A percentile compares a stretch with the other conserved stretches of the same genome.
These are phyloP conservation scores for Salvia miltiorrhiza DNA, from an alignment of 257 asterid species.

Conservation along the genomic window DNA sequence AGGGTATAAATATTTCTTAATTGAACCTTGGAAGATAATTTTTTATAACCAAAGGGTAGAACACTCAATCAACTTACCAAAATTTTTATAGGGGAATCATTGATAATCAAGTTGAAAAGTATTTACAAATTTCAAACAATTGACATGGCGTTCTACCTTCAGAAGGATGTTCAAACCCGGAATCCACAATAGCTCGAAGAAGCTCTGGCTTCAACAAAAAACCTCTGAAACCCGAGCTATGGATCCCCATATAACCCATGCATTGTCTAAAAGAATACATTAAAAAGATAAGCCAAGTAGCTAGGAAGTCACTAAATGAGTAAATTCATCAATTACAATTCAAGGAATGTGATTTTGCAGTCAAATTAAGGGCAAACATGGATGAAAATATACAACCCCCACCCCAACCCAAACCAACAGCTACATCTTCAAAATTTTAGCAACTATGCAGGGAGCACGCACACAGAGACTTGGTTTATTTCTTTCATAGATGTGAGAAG, in stretches of 20 bases:
- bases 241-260: conserved; percentile 45
- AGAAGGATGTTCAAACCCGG: conserved; percentile 49
- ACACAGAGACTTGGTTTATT: too few relatives aligned
- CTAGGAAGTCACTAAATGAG: not conserved
- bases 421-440: too few relatives aligned
- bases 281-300: not conserved
- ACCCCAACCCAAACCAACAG: too few relatives aligned
- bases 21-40: too few relatives aligned
- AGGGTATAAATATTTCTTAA: too few relatives aligned
- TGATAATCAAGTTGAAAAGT: too few relatives aligned
- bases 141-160: conserved; percentile 25
- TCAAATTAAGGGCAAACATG: not conserved
- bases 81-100: too few relatives aligned
- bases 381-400: not conserved
- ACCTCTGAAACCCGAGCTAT: conserved; percentile 47
- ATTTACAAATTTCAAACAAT: not conserved
- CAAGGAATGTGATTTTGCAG: not conserved
- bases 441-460: too few relatives aligned
- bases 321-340: not conserved
- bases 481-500: too few relatives aligned
- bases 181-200: conserved; percentile 44
- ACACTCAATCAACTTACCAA: too few relatives aligned
- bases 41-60: too few relatives aligned
- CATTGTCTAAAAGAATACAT: not conserved
- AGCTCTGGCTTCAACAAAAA: conserved; percentile 46